Evolutionary conservation across 2,329 filamentous ascomycete species (phyloP).

Genomic region (Diaporthe ilicicola): DNA sequence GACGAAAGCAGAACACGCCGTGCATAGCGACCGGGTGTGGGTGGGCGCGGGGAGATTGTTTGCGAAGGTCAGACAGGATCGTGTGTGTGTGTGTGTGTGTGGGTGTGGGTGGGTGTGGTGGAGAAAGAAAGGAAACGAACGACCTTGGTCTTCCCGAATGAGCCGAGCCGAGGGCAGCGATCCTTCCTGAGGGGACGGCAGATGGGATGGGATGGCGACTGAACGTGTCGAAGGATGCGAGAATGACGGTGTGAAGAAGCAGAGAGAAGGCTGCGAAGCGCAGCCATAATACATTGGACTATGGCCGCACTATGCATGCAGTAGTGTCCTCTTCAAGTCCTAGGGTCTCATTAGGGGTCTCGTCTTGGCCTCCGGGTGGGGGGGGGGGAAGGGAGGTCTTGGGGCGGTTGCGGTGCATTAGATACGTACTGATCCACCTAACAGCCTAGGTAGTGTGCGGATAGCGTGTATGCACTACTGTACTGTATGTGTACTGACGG

Average conservation of each 20-base stretch:
- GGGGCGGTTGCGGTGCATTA: too few species aligned
- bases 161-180: conserved; percentile 18
- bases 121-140: neutral
- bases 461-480: neutral
- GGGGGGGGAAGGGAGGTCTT: too few species aligned
- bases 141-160: conserved; percentile 17
- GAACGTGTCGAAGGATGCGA: conserved; percentile 5
- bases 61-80: conserved; percentile 20
- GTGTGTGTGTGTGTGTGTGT: too few species aligned
- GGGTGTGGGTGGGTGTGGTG: neutral
- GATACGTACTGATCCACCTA: too few species aligned
- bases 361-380: neutral
- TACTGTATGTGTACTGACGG: neutral
- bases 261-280: conserved; percentile 4
- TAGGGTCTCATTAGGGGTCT: neutral
- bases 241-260: conserved; percentile 3
- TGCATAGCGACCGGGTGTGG: neutral
- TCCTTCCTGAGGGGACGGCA: conserved; percentile 10
- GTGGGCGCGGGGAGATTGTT: conserved; percentile 5
- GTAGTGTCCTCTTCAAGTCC: neutral
- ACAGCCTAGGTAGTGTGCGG: too few species aligned
- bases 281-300: neutral
- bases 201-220: neutral
- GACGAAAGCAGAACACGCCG: neutral
- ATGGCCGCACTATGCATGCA: neutral